These are phyloP conservation scores for Picochlorum sp. DNA, from an alignment of 139 green algal species.

Conservation along the genomic window DNA sequence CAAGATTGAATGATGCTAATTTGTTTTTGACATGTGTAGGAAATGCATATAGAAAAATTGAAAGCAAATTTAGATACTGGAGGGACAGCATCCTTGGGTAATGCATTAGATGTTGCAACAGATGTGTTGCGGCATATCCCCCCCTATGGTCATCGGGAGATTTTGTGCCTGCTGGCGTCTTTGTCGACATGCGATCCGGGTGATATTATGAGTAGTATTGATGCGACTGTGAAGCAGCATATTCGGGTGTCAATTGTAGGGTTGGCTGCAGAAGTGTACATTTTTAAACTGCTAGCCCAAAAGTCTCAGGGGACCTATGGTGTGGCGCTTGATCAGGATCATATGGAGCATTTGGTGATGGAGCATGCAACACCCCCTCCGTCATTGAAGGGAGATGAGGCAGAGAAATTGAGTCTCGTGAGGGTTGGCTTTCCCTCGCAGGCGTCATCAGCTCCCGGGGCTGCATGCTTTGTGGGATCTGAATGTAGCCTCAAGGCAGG, in stretches of 20 bases:
- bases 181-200: slow-evolving; percentile 83
- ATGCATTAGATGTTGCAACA: slow-evolving; percentile 64
- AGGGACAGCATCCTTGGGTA: slow-evolving; percentile 75
- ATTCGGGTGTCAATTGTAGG: slow-evolving; percentile 66
- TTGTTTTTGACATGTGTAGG: neutral
- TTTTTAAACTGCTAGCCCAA: slow-evolving; percentile 44
- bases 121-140: slow-evolving; percentile 57
- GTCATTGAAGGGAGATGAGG: slow-evolving; percentile 4
- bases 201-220: slow-evolving; percentile 68
- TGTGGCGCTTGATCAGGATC: slow-evolving; percentile 59
- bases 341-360: slow-evolving; percentile 64
- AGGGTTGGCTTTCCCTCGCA: slow-evolving; percentile 79
- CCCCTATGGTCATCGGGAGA: slow-evolving; percentile 83
- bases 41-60: slow-evolving; percentile 47
- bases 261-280: slow-evolving; percentile 70
- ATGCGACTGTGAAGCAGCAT: slow-evolving; percentile 35
- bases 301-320: slow-evolving; percentile 77
- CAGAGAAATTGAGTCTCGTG: slow-evolving; percentile 43
- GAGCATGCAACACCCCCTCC: slow-evolving; percentile 60
- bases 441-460: slow-evolving; percentile 38
- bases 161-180: slow-evolving; percentile 73
- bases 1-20: no score
- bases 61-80: slow-evolving; percentile 32
- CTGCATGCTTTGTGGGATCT: slow-evolving; percentile 51
- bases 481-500: slow-evolving; percentile 45